Conservation (phyloP, 495 filamentous ascomycete species). For the Hypoxylon fuscum region DNA sequence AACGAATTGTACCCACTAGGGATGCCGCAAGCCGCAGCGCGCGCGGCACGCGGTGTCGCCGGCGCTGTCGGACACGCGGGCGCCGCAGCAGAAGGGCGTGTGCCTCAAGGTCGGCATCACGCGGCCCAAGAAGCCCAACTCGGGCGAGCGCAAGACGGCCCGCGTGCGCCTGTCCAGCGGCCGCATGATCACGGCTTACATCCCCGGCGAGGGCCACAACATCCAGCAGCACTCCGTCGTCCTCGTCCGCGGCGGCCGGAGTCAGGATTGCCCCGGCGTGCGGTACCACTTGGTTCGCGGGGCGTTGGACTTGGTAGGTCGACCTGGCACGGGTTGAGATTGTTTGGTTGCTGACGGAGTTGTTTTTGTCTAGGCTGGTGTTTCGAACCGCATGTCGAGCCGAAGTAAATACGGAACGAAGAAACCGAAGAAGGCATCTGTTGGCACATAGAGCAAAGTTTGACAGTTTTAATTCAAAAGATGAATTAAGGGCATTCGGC, state of each 20-base stretch:
- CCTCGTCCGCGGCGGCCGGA: constrained; percentile 86
- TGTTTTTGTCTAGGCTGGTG: constrained; percentile 74
- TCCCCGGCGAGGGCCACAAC: constrained; percentile 97
- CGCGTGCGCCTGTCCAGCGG: constrained; percentile 88
- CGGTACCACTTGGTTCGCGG: constrained; percentile 93
- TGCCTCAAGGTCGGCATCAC: constrained; percentile 91
- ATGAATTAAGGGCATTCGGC: too few relatives aligned
- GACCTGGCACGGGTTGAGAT: neutral
- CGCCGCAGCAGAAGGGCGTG: constrained; percentile 91
- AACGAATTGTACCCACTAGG: constrained; percentile 55
- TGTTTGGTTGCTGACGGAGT: neutral
- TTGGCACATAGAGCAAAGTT: constrained; percentile 42
- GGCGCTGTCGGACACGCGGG: constrained; percentile 71
- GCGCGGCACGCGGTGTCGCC: constrained; percentile 87
- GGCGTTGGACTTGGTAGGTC: constrained; percentile 89
- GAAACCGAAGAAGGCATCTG: constrained; percentile 84
- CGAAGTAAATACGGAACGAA: constrained; percentile 98
- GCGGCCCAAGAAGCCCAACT: constrained; percentile 99
- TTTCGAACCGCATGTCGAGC: constrained; percentile 79
- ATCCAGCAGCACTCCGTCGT: constrained; percentile 99
- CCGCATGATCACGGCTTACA: constrained; percentile 87
- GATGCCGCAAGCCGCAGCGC: constrained; percentile 76
- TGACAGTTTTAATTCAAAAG: too few relatives aligned
- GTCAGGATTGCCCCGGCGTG: constrained; percentile 98
- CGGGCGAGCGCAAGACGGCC: constrained; percentile 90